phyloP scores from a whole-genome alignment of 306 rosid species.

The Pyrus communis region DNA sequence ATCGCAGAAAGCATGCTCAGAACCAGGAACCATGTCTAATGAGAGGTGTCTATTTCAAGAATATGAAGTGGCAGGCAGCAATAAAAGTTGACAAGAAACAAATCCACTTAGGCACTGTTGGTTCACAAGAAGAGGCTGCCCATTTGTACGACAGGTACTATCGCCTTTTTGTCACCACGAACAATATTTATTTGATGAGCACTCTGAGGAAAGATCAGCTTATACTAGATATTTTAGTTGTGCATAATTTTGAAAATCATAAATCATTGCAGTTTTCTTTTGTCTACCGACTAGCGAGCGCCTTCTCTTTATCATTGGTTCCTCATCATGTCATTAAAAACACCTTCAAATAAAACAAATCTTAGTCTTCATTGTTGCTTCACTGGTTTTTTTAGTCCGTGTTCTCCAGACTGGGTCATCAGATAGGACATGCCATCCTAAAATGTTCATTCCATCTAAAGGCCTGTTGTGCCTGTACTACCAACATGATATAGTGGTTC shows the following conservation, averaged over 20 bases:
- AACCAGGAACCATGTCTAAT: conserved; percentile 67
- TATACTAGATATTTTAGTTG: neutral
- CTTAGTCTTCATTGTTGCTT: neutral
- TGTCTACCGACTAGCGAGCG: neutral
- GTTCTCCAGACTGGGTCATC: neutral
- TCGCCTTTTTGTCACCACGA: neutral
- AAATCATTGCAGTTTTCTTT: neutral
- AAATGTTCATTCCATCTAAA: neutral
- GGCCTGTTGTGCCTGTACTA: neutral
- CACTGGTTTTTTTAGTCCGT: neutral
- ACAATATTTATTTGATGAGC: neutral
- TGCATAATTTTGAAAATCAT: neutral
- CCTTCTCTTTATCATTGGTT: neutral
- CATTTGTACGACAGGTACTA: conserved; percentile 77
- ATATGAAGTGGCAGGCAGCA: conserved; percentile 99
- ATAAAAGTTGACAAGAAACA: conserved; percentile 96
- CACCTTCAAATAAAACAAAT: neutral
- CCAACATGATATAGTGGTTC: neutral
- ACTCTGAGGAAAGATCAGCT: neutral
- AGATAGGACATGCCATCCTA: neutral
- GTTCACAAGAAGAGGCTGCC: conserved; percentile 95
- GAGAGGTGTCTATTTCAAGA: conserved; percentile 93
- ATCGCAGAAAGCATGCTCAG: conserved; percentile 66
- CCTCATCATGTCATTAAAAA: neutral
- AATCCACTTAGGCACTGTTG: conserved; percentile 88